Base-by-base conservation (phyloP, 768 basidiomycete species). In the Leccinum arenicola region DNA sequence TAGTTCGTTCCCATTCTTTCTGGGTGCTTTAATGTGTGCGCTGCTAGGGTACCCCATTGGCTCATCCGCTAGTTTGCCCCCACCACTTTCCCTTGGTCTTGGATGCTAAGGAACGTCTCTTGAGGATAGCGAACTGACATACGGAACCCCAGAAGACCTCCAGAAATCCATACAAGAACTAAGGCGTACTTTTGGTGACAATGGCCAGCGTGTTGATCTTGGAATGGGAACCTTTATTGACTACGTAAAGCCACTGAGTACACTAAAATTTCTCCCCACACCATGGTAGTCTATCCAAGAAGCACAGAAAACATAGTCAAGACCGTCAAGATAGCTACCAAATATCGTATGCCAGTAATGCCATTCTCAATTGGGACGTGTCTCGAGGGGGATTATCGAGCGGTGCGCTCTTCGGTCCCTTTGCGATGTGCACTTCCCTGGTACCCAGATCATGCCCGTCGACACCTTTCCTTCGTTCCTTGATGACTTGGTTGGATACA, bases 291-390 rank as follows among this genome's bases (percentile, higher is more conserved):
- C 3, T 87, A 84, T 65, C 87, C 88, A 0, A 64, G 72, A 17
- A 81, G 78, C 25, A 95, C 93, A 0, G 88, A 91, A 61, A 93
- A 96, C 64, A 91, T 96, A 1, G 86, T 88, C 48, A 80, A 83
- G 62, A 80, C 93, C 50, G 88, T 95, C 52, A 84, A 87, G 58
- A 80, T 89, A 50, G 89, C 93, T 3, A 81, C 79, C 43, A 86
- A 86, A 70, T 88, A 86, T 73, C 78, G 77, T 21, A 87, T 95
- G 75, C 94, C 93, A 0, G 73, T 95, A 21, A 84, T 82, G 1
- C 82, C 93, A 2, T 93, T 88, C 71, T 85, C 87, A 0, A 93
- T 90, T 10, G 93, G 87, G 2, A 95, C 93, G 0, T 85, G 83
- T 66, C 71, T 95, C 21, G 93, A 95, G 68, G 92, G 92, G 0